A percentile compares a stretch with the other conserved stretches of the same genome.
phyloP scores from a whole-genome alignment of 1,284 basidiomycete genomes.

The Mycena sp. region DNA sequence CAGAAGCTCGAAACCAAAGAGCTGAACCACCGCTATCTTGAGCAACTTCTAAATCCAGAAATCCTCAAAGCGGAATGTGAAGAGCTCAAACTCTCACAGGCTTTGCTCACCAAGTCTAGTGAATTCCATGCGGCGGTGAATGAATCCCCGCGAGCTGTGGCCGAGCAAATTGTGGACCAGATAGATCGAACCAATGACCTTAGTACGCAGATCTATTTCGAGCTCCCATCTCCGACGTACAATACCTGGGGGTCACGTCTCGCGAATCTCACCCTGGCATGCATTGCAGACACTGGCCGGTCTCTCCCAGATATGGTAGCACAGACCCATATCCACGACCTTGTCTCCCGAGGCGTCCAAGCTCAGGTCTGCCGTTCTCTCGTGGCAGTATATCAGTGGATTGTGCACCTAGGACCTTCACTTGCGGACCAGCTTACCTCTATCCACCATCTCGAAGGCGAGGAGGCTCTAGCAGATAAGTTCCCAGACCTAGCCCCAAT shows the following conservation, averaged over 20 bases:
- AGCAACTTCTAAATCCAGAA: background rate
- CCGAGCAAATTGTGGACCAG: background rate
- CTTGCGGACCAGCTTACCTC: slow-evolving; percentile 1
- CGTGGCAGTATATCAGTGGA: slow-evolving; percentile 12
- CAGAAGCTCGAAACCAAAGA: too few species aligned
- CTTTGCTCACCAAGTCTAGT: background rate
- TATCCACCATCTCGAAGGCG: background rate
- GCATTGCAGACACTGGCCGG: too few species aligned
- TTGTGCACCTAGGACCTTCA: slow-evolving; percentile 4
- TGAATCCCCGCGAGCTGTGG: background rate
- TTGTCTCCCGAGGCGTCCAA: slow-evolving; percentile 4
- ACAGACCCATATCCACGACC: background rate
- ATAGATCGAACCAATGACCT: slow-evolving; percentile 7
- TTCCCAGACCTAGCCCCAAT: slow-evolving; percentile 2
- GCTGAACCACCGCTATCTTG: background rate
- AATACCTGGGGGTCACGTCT: background rate
- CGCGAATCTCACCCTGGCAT: background rate
- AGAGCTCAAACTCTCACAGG: background rate
- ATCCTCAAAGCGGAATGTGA: background rate
- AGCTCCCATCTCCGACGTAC: background rate
- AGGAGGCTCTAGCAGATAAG: background rate
- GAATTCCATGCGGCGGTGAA: background rate
- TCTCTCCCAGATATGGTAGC: background rate
- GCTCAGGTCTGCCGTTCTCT: slow-evolving; percentile 9
- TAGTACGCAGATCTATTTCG: slow-evolving; percentile 8